Conservation (phyloP, 78 protist species). For the Planoprotostelium fungivorum region DNA sequence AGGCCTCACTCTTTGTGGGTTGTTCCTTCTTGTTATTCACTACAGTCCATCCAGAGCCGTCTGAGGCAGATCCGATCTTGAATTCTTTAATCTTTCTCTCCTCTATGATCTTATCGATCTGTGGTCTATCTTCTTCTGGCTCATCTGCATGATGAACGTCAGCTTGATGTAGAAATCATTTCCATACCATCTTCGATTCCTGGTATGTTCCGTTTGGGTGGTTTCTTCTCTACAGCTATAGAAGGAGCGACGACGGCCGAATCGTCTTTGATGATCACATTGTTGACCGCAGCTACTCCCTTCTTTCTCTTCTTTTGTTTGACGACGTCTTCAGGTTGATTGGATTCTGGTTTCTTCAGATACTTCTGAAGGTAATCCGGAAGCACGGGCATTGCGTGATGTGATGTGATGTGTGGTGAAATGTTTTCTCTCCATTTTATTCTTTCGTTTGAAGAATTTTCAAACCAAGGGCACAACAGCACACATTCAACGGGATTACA, state of each 20-base stretch:
- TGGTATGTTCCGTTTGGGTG: not conserved
- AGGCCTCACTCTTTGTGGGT: not conserved
- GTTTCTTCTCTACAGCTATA: not conserved
- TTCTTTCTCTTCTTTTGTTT: not conserved
- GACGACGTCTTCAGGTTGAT: not conserved
- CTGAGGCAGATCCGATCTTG: not conserved
- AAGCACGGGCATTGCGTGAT: not conserved
- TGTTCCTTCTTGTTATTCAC: not conserved
- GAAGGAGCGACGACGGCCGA: not conserved
- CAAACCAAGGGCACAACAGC: too few relatives aligned
- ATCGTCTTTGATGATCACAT: not conserved
- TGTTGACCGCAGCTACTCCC: not conserved
- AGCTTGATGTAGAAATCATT: not conserved
- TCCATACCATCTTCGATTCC: not conserved
- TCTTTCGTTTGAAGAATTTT: too few relatives aligned
- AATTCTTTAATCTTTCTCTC: too few relatives aligned
- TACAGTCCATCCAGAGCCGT: not conserved
- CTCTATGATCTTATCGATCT: not conserved
- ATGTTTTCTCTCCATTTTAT: not conserved
- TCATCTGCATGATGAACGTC: not conserved
- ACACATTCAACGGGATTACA: too few relatives aligned
- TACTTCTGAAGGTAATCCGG: not conserved
- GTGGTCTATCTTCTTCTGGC: not conserved
- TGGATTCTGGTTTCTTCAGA: not conserved
- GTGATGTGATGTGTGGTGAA: not conserved